Conservation (phyloP, 495 filamentous ascomycete genomes). For the Aspergillus avenaceus region DNA sequence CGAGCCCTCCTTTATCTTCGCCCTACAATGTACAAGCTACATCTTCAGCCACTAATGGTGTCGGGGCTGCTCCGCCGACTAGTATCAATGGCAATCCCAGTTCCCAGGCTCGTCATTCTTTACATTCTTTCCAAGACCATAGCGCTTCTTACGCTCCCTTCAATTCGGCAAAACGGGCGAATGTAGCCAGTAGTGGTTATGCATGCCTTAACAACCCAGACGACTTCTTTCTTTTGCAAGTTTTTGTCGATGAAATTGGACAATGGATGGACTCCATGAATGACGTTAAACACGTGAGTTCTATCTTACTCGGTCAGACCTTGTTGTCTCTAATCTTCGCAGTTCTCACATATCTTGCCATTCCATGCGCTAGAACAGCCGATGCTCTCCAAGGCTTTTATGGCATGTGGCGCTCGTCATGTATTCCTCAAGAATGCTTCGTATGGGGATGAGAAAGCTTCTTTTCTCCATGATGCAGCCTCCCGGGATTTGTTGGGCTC, state of each 20-base stretch:
- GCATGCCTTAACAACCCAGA: conserved; percentile 65
- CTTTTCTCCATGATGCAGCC: conserved; percentile 78
- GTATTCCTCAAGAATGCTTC: conserved; percentile 65
- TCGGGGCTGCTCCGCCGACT: background rate
- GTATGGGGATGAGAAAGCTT: conserved; percentile 71
- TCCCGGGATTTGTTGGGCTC: conserved; percentile 67
- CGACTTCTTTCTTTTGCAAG: conserved; percentile 80
- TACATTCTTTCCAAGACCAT: background rate
- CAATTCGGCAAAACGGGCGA: conserved; percentile 16
- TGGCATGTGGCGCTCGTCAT: conserved; percentile 87
- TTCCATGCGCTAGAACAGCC: conserved; percentile 77
- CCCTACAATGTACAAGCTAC: conserved; percentile 14
- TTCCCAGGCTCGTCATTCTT: background rate
- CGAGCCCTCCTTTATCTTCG: conserved; percentile 18
- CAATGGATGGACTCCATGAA: conserved; percentile 95
- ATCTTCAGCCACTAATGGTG: background rate
- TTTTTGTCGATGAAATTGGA: conserved; percentile 87
- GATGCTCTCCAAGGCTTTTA: conserved; percentile 86
- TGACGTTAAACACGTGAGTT: conserved; percentile 70
- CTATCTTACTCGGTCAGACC: background rate
- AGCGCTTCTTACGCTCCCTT: conserved; percentile 24
- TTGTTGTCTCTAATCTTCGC: conserved; percentile 9
- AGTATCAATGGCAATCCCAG: background rate
- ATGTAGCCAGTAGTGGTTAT: conserved; percentile 24
- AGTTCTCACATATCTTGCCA: conserved; percentile 79